Evolutionary conservation across 208 protist genomes (phyloP).

Genomic region (Plasmodiophora brassicae): DNA sequence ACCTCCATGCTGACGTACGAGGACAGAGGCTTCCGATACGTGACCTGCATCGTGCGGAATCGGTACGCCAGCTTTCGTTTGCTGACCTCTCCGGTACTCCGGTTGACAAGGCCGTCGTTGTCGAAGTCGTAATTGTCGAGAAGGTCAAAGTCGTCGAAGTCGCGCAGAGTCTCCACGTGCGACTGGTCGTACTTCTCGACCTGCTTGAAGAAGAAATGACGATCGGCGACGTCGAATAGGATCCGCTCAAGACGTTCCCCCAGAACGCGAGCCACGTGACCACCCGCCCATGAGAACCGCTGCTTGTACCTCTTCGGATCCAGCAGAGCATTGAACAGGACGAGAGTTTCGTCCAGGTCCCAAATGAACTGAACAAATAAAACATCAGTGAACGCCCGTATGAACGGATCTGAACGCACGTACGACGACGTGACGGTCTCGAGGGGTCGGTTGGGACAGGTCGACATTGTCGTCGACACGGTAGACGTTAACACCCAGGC

Average conservation of each 20-base stretch:
- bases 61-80: background rate
- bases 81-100: too few species aligned
- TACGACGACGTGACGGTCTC: background rate
- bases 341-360: slow-evolving; percentile 9
- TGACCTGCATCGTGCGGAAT: background rate
- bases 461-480: background rate
- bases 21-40: background rate
- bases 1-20: background rate
- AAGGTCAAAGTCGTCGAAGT: background rate
- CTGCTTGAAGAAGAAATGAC: background rate
- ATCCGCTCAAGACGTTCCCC: background rate
- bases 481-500: background rate
- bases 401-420: background rate
- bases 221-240: background rate
- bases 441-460: background rate
- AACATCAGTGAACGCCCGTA: background rate
- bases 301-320: background rate
- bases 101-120: background rate
- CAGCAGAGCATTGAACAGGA: background rate
- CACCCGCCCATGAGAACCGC: background rate
- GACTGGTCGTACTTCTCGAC: background rate
- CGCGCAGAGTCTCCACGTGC: background rate
- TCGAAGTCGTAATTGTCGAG: slow-evolving; percentile 1
- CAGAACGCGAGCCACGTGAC: background rate
- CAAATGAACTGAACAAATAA: background rate